phyloP scores from a whole-genome alignment of 352 stramenopile species.

The Lagenidium giganteum region DNA sequence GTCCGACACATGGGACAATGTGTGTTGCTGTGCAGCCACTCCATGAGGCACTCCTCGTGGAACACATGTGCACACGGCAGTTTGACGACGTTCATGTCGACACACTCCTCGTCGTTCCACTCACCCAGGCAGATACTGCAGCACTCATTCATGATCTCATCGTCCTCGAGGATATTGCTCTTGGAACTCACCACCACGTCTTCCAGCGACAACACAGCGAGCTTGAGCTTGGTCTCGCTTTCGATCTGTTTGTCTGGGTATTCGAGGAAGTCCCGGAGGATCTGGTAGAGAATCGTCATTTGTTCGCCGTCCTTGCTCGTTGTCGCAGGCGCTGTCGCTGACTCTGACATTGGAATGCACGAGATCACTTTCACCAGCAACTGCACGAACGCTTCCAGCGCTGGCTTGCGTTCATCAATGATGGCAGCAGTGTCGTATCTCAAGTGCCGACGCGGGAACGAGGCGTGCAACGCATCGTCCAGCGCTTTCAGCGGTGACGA shows the following conservation, averaged over 20 bases:
- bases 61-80: slow-evolving; percentile 62
- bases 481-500: slow-evolving; percentile 30
- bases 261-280: slow-evolving; percentile 58
- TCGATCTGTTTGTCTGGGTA: slow-evolving; percentile 73
- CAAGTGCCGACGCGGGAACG: slow-evolving; percentile 55
- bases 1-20: slow-evolving; percentile 70
- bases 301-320: slow-evolving; percentile 21
- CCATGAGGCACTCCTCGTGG: slow-evolving; percentile 68
- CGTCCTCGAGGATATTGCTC: slow-evolving; percentile 32
- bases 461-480: slow-evolving; percentile 28
- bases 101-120: slow-evolving; percentile 61
- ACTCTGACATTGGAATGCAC: slow-evolving; percentile 36
- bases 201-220: slow-evolving; percentile 59
- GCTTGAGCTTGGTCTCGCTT: slow-evolving; percentile 62
- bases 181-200: slow-evolving; percentile 61
- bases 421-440: slow-evolving; percentile 52
- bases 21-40: slow-evolving; percentile 59
- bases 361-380: slow-evolving; percentile 61
- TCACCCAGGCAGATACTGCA: slow-evolving; percentile 67
- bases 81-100: slow-evolving; percentile 58
- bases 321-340: too few relatives aligned
- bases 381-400: slow-evolving; percentile 60
- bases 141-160: slow-evolving; percentile 38
- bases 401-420: slow-evolving; percentile 41
- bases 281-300: slow-evolving; percentile 41